Percentiles rank a stretch among this genome's conserved stretches.
Evolutionary conservation across 257 asterid species (phyloP).

Genomic region (Voacanga thouarsii): DNA sequence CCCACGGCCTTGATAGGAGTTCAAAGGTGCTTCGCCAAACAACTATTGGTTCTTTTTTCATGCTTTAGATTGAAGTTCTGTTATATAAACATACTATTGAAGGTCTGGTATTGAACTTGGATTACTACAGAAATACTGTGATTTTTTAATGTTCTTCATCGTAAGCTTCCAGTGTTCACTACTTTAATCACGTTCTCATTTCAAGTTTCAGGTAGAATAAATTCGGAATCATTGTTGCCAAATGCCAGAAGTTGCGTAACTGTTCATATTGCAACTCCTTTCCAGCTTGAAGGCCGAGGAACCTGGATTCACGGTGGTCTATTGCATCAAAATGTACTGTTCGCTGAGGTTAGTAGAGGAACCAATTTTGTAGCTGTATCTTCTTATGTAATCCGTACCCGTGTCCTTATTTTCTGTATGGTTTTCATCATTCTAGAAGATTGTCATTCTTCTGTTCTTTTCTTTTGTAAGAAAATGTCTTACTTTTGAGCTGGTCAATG

Average conservation of each 20-base stretch:
- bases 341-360: conserved; percentile 23
- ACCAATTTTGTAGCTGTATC: neutral
- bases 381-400: neutral
- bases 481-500: too few relatives aligned
- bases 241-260: conserved; percentile 16
- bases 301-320: neutral
- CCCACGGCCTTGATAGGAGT: conserved; percentile 96
- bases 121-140: neutral
- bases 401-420: neutral
- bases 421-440: neutral
- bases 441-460: neutral
- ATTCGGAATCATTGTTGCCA: conserved; percentile 18
- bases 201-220: conserved; percentile 36
- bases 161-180: neutral
- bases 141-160: neutral
- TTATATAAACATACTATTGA: conserved; percentile 23
- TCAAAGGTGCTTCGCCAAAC: conserved; percentile 92
- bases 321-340: conserved; percentile 16
- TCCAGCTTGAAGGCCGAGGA: conserved; percentile 12
- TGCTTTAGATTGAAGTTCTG: conserved; percentile 52
- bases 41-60: conserved; percentile 70
- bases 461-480: too few relatives aligned
- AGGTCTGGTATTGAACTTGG: conserved; percentile 33
- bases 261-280: conserved; percentile 20
- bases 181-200: conserved; percentile 5